Base-by-base conservation (phyloP, 257 asterid genomes). In the Nicotiana knightiana region DNA sequence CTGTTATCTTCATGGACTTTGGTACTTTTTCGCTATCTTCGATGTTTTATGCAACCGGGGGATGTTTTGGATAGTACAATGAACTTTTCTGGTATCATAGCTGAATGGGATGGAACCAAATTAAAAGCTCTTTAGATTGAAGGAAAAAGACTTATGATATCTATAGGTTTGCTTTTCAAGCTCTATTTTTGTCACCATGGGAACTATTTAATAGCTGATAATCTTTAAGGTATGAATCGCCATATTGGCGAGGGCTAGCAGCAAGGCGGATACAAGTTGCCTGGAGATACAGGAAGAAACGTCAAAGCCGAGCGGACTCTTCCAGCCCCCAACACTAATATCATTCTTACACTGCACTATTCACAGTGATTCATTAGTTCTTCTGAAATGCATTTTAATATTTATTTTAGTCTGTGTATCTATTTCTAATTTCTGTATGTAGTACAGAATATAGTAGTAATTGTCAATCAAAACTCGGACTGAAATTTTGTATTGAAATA, bases 231-330 rank as follows among this genome's bases (percentile, higher is more conserved):
- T 92, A 93, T 15, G 92, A 87, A 83, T 94, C 99, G 3, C 97
- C 97, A 17, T 94, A 96, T 83, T 91, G 97, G 97, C 87, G 93
- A 73, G 91, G 89, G 53, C 89, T 87, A 5, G 97, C 97, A 62
- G 97, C 94, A 2, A 86, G 90, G 70, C 89, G 85, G 39, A 94
- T 94, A 62, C 97, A 94, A 83, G 96, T 90, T 17, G 98, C 97
- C 5, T 96, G 98, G 97, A 89, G 97, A 79, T 91, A 91, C 77
- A 86, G 93, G 85, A 89, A 92, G 89, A 93, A 90, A 82, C 91
- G 97, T 65, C 85, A 85, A 54, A 81, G 87, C 24, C 93, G 92
- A 2, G 87, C 85, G 3, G 89, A 89, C 66, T 82, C 88, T 48
- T 83, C 87, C 17, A 84, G 88, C 83, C 85, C 92, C 10, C 84